Percentiles rank a stretch among this genome's conserved stretches.
Evolutionary conservation across 768 basidiomycete species (phyloP).

Genomic region (Lactarius evosmus): DNA sequence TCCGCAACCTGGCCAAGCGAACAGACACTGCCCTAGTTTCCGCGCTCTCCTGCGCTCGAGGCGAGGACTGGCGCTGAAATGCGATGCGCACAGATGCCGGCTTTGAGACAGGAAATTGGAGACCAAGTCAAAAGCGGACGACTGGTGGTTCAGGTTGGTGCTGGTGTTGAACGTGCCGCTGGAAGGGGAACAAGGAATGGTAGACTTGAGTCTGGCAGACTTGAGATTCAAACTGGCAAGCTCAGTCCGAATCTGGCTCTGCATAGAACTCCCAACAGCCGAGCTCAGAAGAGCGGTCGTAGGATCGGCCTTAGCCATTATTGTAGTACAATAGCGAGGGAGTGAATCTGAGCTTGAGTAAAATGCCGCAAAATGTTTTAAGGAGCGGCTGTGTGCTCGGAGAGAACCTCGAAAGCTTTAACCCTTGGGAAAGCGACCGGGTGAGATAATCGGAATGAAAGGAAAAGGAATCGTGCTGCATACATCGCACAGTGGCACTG

Average conservation of each 20-base stretch:
- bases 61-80: slow-evolving; percentile 82
- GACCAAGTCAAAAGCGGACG: slow-evolving; percentile 58
- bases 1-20: slow-evolving; percentile 87
- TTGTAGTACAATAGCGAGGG: slow-evolving; percentile 97
- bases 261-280: slow-evolving; percentile 89
- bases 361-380: slow-evolving; percentile 99
- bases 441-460: neutral
- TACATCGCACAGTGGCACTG: slow-evolving; percentile 98
- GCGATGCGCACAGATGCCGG: slow-evolving; percentile 73
- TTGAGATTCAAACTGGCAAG: slow-evolving; percentile 77
- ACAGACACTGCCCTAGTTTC: slow-evolving; percentile 61
- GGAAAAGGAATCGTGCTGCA: slow-evolving; percentile 24
- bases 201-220: slow-evolving; percentile 81
- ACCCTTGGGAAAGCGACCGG: slow-evolving; percentile 64
- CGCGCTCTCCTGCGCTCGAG: slow-evolving; percentile 52
- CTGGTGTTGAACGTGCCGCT: slow-evolving; percentile 58
- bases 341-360: slow-evolving; percentile 97
- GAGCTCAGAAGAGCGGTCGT: slow-evolving; percentile 96
- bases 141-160: slow-evolving; percentile 62
- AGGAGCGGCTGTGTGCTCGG: slow-evolving; percentile 98
- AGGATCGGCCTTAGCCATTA: slow-evolving; percentile 98
- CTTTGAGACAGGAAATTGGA: slow-evolving; percentile 81
- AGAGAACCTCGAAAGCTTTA: slow-evolving; percentile 98
- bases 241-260: slow-evolving; percentile 95
- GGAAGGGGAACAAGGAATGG: slow-evolving; percentile 72